phyloP scores from a whole-genome alignment of 202 grass and related monocot species.

The Panicum hallii region DNA sequence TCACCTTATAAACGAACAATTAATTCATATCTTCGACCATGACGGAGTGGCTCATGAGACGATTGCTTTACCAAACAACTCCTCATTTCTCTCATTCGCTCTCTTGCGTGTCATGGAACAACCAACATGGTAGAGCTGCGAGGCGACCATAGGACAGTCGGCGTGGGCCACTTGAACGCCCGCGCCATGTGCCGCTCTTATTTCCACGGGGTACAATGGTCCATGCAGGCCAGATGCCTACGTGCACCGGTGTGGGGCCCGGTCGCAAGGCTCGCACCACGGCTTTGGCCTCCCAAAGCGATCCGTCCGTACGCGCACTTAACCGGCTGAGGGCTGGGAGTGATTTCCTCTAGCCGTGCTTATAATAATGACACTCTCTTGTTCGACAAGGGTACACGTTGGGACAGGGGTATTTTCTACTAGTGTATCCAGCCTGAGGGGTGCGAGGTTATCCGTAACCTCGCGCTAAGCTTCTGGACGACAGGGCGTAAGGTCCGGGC shows the following conservation, averaged over 20 bases:
- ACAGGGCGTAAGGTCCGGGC: too few relatives aligned
- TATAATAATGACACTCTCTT: slow-evolving; percentile 31
- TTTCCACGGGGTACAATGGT: not conserved
- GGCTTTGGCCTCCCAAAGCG: not conserved
- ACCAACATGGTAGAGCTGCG: not conserved
- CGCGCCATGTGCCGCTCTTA: not conserved
- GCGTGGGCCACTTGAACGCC: not conserved
- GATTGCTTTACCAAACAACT: too few relatives aligned
- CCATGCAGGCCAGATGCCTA: not conserved
- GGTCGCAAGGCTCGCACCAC: not conserved
- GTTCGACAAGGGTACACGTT: slow-evolving; percentile 21
- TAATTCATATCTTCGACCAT: too few relatives aligned
- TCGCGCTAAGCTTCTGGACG: too few relatives aligned
- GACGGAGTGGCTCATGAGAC: too few relatives aligned
- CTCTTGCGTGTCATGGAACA: not conserved
- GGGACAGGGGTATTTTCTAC: too few relatives aligned
- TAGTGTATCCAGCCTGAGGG: too few relatives aligned
- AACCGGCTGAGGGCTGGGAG: not conserved
- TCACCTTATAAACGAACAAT: too few relatives aligned
- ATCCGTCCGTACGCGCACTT: not conserved
- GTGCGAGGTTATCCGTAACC: too few relatives aligned
- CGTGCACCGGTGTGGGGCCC: not conserved
- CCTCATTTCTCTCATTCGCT: not conserved
- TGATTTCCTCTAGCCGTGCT: not conserved
- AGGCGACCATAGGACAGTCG: not conserved